Base-by-base conservation (phyloP, 169 alveolate species). In the Eimeria falciformis region DNA sequence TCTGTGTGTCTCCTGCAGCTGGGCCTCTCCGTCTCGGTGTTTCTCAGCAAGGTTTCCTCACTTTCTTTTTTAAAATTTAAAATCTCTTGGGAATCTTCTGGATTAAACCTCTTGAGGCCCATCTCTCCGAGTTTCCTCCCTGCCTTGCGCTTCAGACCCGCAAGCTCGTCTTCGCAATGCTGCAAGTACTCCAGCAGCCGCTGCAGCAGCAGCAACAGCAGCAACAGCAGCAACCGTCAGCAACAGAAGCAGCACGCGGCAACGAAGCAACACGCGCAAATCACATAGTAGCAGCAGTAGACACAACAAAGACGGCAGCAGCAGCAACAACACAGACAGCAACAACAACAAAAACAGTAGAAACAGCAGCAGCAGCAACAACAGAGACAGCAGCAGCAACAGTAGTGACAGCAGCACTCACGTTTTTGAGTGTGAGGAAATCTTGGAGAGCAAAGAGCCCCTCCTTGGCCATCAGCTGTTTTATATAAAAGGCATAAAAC, bases 81-180 rank as follows among this genome's bases (percentile, higher is more conserved):
- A 7, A 18, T 9, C 71, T 58, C 71, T 25, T 6, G 9, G 23
- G 71, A 58, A 14, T 6, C 71, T 11, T 6, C 71, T 5, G 71
- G 71, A 7, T 9, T 5, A 58, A 58, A 58, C 27, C 71, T 9
- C 71, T 58, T 9, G 7, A 58, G 11, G 11, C 71, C 71, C 5
- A 58, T 14, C 11, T 9, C 18, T 25, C 21, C 71, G 33, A 58
- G 27, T 9, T n/a, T 9, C 18, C 71, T 9, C 71, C 33, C 71
- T 25, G 71, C 71, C 71, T 58, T 58, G 7, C 71, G 71, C 33
- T 25, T 14, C 33, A 58, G 71, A 9, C 71, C 71, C 27, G 33
- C 71, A 14, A 58, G 71, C 71, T 58, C 71, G 71, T 58, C 71
- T 58, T 58, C 71, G 27, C 71, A 58, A 50, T 50, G n/a, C 62